Base-by-base conservation (phyloP, 345 rosid genomes). In the Arabis alpina region DNA sequence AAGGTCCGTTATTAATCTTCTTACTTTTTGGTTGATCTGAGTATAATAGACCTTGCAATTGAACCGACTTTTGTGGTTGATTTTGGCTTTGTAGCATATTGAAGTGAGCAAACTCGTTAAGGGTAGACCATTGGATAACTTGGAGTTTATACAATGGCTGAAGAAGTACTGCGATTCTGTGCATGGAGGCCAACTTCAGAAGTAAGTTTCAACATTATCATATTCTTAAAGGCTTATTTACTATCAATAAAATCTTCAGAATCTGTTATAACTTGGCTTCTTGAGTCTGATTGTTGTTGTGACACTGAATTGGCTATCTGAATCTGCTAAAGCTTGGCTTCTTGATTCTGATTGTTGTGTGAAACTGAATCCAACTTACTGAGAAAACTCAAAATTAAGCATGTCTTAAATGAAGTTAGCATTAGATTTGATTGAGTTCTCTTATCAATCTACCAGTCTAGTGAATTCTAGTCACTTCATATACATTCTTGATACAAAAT, bases 101-200 rank as follows among this genome's bases (percentile, higher is more conserved):
- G 98, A 95, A 24, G 99, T 95, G 76, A 90, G 76, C 75, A 95
- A 92, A 78, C 85, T 95, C 5, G 88, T 90, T 65, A 95, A 95
- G 68, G 98, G 99, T 44, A 86, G 98, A 64, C 97, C 99, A 42
- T 86, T 95, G 60, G 99, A 95, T 62, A 95, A 95, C 75, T 73
- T 95, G 89, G 99, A 92, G 82, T 95, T 95, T 49, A 92, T 90
- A 87, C 98, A 92, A 61, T 95, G 99, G 99, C 75, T 95, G 99
- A 95, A 95, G 82, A 84, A 83, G 42, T 92, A 92, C 77, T 92
- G 92, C 11, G 99, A 95, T 82, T 85, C 98, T 53, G 86, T 88
- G 3, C 82, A 81, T 13, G 97, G 96, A 34, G 88, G 90, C 40
- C 74, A 61, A 52, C 62, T 69, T 28, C 85, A 85, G 54, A 70